Base-by-base conservation (phyloP, 2,329 filamentous ascomycete species). In the Penicillium expansum region DNA sequence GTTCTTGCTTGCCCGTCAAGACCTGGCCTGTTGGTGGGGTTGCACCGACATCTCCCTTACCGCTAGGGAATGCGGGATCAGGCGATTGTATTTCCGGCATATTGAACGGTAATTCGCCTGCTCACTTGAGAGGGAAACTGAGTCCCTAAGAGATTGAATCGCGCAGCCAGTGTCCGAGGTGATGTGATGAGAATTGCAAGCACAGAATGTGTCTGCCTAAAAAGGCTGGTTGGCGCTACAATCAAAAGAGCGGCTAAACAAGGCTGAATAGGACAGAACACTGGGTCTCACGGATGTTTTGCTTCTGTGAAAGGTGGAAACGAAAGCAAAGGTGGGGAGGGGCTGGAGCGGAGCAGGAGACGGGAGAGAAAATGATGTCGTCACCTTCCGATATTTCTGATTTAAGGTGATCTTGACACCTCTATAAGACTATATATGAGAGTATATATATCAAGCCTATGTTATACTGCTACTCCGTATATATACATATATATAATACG, bases 1-100 rank as follows among this genome's bases (percentile, higher is more conserved):
- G 94, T 75, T 99, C 94, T 82, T 99, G 93, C 78, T 97, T 97
- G 65, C 94, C 94, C 0, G 92, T 96, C 71, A 99, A 78, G 62
- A 87, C 77, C 48, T 83, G 83, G 22, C 82, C 82, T 33, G 13
- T 5, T 45, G 80, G 80, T 48, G 81, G 79, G 54, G 77, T 38
- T 38, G 49, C 20, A 20, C 35, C 53, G 18, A 5, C 48, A 52
- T 57, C 57, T 53, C 53, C 57, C 48, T 55, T 61, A 48, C 58
- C 59, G 44, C 55, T 61, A 43, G 56, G 52, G 48, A 63, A 47
- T 48, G 53, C 48, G 39, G 58, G 54, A 54, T 57, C 60, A 41
- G 45, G 35, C 22, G 35, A 43, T 39, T 49, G 58, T 37, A 52
- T 44, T 24, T 55, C 55, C 39, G 43, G 24, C 58, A 58, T 61